Evolutionary conservation across 345 rosid species (phyloP).

Genomic region (Orychophragmus violaceus): DNA sequence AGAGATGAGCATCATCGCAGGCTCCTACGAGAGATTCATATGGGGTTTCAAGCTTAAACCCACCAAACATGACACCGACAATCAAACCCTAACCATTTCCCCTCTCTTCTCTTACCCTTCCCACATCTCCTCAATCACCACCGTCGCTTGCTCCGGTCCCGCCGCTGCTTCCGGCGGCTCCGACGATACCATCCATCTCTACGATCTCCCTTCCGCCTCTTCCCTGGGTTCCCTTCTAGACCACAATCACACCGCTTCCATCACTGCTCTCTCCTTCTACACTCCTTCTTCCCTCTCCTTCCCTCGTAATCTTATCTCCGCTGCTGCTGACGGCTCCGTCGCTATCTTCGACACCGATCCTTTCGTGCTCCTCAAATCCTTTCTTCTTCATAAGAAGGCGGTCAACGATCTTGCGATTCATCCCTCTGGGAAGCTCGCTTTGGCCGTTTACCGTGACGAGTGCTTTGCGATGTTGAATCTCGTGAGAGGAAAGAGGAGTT

Average conservation of each 20-base stretch:
- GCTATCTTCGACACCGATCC: slow-evolving; percentile 79
- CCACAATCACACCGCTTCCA: slow-evolving; percentile 56
- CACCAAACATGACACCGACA: slow-evolving; percentile 19
- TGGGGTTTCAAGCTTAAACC: slow-evolving; percentile 87
- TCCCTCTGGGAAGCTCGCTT: slow-evolving; percentile 74
- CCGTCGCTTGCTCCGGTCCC: no score
- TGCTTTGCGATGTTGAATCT: no score
- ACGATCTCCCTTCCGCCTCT: no score
- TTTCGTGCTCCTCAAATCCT: slow-evolving; percentile 63
- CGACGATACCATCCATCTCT: no score
- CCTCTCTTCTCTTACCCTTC: slow-evolving; percentile 85
- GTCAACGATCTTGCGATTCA: slow-evolving; percentile 70
- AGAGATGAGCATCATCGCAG: slow-evolving; percentile 78
- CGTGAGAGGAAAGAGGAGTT: no score
- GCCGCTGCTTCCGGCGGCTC: no score
- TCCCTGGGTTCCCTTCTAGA: slow-evolving; percentile 73
- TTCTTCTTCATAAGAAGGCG: slow-evolving; percentile 55
- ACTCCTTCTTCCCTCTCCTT: slow-evolving; percentile 62
- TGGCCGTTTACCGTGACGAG: slow-evolving; percentile 80
- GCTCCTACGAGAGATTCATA: slow-evolving; percentile 80
- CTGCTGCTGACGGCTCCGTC: slow-evolving; percentile 71
- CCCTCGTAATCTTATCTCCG: slow-evolving; percentile 87
- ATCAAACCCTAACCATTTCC: slow-evolving; percentile 41
- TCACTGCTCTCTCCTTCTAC: slow-evolving; percentile 72
- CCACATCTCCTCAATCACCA: slow-evolving; percentile 68